Percentiles rank a stretch among this genome's conserved stretches.
These are phyloP conservation scores for Boletus huronensis DNA, from an alignment of 768 basidiomycete species.

Conservation along the genomic window DNA sequence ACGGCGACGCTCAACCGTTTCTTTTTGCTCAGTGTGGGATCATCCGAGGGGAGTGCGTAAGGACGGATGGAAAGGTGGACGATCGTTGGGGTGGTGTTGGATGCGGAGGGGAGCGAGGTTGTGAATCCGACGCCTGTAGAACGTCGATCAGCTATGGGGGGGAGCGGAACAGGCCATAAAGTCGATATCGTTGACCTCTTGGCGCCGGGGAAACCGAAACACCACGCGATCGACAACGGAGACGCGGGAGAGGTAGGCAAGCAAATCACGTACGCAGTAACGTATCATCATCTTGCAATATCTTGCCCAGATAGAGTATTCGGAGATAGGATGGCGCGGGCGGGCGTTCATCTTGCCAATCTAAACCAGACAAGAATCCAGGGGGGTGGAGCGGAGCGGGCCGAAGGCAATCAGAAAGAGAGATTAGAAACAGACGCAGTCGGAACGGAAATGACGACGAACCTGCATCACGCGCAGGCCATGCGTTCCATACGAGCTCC, in stretches of 20 bases:
- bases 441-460: constrained; percentile 13
- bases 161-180: background rate
- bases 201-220: background rate
- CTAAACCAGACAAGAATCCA: constrained; percentile 31
- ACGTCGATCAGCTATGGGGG: constrained; percentile 5
- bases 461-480: constrained; percentile 58
- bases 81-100: constrained; percentile 49
- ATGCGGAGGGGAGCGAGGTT: constrained; percentile 27
- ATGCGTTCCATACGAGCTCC: constrained; percentile 80
- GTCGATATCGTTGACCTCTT: background rate
- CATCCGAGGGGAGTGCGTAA: constrained; percentile 47
- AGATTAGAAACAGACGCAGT: constrained; percentile 6
- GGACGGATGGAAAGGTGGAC: constrained; percentile 74
- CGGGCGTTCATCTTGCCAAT: constrained; percentile 78
- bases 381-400: background rate
- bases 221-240: constrained; percentile 1
- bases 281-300: constrained; percentile 82
- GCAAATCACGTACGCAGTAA: constrained; percentile 49
- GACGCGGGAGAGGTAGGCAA: background rate
- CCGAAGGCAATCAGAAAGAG: background rate
- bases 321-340: constrained; percentile 75
- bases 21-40: constrained; percentile 56
- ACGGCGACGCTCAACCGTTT: constrained; percentile 32
- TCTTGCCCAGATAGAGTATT: constrained; percentile 71
- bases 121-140: constrained; percentile 32